phyloP scores from a whole-genome alignment of 495 filamentous ascomycete species.

The Copromyces sp. region DNA sequence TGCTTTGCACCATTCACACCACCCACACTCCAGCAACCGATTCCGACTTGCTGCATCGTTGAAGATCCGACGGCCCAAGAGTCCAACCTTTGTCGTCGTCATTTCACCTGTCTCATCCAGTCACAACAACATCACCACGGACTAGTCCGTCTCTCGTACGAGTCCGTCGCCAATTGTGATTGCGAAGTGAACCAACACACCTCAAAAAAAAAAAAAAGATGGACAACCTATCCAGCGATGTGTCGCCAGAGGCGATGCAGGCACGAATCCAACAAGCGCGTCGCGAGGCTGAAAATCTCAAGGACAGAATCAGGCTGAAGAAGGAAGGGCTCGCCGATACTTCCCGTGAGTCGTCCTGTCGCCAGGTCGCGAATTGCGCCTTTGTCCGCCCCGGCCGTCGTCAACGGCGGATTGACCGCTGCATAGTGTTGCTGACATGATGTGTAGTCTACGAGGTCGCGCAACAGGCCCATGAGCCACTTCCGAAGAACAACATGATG shows the following conservation, averaged over 20 bases:
- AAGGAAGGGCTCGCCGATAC: conserved; percentile 99
- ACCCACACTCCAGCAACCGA: neutral
- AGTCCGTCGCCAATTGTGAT: conserved; percentile 14
- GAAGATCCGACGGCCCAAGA: conserved; percentile 18
- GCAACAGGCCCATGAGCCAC: conserved; percentile 72
- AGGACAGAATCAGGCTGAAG: conserved; percentile 98
- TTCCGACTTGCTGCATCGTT: neutral
- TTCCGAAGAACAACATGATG: conserved; percentile 86
- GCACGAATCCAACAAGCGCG: conserved; percentile 87
- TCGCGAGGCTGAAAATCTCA: conserved; percentile 94
- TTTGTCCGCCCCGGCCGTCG: neutral
- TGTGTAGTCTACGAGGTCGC: conserved; percentile 79
- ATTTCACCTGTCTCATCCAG: conserved; percentile 15
- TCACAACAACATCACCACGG: conserved; percentile 16
- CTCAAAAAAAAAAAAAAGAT: conserved; percentile 22
- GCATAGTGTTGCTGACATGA: conserved; percentile 5
- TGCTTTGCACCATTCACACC: neutral
- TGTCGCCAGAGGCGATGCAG: conserved; percentile 53
- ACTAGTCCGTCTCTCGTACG: conserved; percentile 3
- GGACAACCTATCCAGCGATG: conserved; percentile 45
- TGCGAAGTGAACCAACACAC: conserved; percentile 9
- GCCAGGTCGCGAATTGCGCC: neutral
- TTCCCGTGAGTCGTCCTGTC: conserved; percentile 61
- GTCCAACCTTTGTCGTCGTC: conserved; percentile 10
- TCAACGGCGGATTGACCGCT: neutral